Conservation (phyloP, 2,329 filamentous ascomycete species). For the Tolypocladium inflatum region DNA sequence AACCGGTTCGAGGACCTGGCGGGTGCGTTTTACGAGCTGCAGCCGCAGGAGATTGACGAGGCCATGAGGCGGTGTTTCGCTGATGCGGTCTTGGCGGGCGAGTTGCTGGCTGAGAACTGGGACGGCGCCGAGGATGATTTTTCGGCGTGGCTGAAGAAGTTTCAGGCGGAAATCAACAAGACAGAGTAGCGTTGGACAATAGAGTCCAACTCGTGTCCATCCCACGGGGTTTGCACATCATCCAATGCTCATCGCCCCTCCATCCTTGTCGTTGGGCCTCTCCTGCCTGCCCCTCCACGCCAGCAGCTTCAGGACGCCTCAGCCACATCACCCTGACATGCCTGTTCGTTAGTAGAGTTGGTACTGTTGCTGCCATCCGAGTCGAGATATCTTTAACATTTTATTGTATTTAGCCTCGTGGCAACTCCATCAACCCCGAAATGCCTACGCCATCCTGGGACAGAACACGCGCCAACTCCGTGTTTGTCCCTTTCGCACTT, state of each 20-base stretch:
- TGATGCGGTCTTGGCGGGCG: conserved; percentile 46
- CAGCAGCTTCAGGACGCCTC: too few relatives aligned
- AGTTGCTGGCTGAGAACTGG: conserved; percentile 52
- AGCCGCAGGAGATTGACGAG: conserved; percentile 47
- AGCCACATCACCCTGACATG: too few relatives aligned
- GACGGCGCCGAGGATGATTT: conserved; percentile 63
- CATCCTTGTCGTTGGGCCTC: too few relatives aligned
- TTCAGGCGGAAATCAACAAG: conserved; percentile 37
- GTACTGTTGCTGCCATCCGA: too few relatives aligned
- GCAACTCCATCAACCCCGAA: not conserved
- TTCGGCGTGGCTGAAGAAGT: conserved; percentile 60
- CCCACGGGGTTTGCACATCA: not conserved
- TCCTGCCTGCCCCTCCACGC: too few relatives aligned
- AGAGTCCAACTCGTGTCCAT: not conserved
- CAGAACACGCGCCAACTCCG: not conserved
- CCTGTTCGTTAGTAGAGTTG: too few relatives aligned
- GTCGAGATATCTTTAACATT: not conserved
- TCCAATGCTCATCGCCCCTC: too few relatives aligned
- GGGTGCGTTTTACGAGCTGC: conserved; percentile 61
- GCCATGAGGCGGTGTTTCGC: conserved; percentile 50
- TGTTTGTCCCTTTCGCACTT: not conserved
- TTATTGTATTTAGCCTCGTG: not conserved
- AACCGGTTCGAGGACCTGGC: conserved; percentile 63
- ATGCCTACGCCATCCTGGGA: not conserved
- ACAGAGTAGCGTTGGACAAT: not conserved